Conservation (phyloP, 2,329 filamentous ascomycete species). For the Fusarium xyrophilum region DNA sequence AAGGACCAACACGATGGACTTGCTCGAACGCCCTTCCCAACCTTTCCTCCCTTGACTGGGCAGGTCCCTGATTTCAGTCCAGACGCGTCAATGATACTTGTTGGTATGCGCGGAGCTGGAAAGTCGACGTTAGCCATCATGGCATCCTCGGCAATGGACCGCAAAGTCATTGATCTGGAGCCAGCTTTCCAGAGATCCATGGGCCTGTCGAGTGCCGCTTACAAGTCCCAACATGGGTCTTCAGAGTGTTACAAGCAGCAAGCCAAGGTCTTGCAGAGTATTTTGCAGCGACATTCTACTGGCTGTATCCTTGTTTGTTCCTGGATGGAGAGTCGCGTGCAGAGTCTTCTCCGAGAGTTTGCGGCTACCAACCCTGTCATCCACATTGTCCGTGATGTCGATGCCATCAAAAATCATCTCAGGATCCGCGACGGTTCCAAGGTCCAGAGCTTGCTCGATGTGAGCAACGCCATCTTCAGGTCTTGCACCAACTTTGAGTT, state of each 20-base stretch:
- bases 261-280: constrained; percentile 64
- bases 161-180: constrained; percentile 73
- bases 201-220: constrained; percentile 66
- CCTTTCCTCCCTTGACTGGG: constrained; percentile 36
- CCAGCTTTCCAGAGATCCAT: constrained; percentile 70
- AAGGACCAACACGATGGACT: constrained; percentile 32
- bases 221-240: constrained; percentile 68
- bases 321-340: constrained; percentile 70
- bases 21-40: constrained; percentile 39
- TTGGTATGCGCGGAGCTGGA: constrained; percentile 75
- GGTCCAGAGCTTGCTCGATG: constrained; percentile 64
- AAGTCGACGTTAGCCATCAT: constrained; percentile 80
- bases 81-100: constrained; percentile 74
- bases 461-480: constrained; percentile 65
- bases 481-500: constrained; percentile 77
- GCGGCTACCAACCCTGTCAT: constrained; percentile 72
- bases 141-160: constrained; percentile 72
- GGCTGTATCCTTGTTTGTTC: constrained; percentile 75
- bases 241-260: constrained; percentile 69
- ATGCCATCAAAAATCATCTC: constrained; percentile 70
- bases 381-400: constrained; percentile 70
- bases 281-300: constrained; percentile 64
- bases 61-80: constrained; percentile 55
- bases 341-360: constrained; percentile 67
- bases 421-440: constrained; percentile 62